Base-by-base conservation (phyloP, 2,329 filamentous ascomycete genomes). In the Macrophomina tecta region DNA sequence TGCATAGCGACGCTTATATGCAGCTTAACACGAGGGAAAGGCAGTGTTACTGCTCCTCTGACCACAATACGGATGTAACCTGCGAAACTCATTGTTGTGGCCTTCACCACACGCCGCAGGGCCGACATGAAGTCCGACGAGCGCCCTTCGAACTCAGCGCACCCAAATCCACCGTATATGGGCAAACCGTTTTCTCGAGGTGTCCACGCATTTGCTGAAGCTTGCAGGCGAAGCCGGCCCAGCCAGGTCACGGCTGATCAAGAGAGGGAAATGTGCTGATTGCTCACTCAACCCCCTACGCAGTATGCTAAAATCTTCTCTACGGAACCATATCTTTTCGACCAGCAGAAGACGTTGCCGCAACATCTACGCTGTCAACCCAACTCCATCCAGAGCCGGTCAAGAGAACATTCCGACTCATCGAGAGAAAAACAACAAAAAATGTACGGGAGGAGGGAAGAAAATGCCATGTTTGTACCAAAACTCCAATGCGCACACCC, bases 341-440 rank as follows among this genome's bases (percentile, higher is more conserved):
- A 55, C 51, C 51, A 55, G 32, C 52, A 18, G 48, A 30, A 55
- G 36, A 46, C 40, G 28, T 34, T 60, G 42, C 58, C 58, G 32
- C 58, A 62, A 62, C 58, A 62, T 45, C 58, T 62, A 45, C 58
- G 58, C 58, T 62, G 30, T 36, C 38, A 28, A 36, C 28, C 45
- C 42, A n/a, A 36, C 45, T 45, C 56, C 28, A 60, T 16, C 12
- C 30, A 40, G 40, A 45, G 30, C 28, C 14, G 9, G 56, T 18
- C 40, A 28, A 40, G 46, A 40, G 23, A 60, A 60, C 56, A 40
- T 38, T 28, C 40, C 28, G 23, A 23, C 23, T 23, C 23, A 1
- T 40, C 42, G 56, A 46, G 55, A 60, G 42, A 60, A 40, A 38
- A 38, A 38, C 23, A 23, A 38, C 42, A 18, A 49, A 30, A 28